Evolutionary conservation across 306 rosid genomes (phyloP), one percentile per base, ranked within the genome.

Genomic region (Quercus mongolica): DNA sequence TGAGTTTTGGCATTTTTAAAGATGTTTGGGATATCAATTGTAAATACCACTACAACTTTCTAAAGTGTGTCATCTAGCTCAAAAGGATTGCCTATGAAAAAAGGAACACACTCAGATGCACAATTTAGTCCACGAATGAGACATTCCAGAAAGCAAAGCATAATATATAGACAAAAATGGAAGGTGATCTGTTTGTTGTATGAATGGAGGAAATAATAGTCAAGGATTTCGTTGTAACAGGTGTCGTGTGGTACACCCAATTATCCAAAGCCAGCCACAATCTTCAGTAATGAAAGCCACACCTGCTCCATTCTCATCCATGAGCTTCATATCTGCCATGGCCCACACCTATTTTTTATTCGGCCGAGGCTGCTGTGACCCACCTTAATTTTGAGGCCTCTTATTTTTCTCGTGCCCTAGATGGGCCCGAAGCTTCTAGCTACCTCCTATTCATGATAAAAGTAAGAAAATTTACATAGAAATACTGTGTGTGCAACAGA

Each of bases 261-360:
- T 67, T 13, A 4, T 17, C 26, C 35, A 20, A 5, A 14, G 20
- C 80, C 56, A 8, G 15, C 80, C 56, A 67, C 74, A 31, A 25
- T 41, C 54, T 72, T 72, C 76, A 13, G 69, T 18, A 9, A 12
- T 69, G 81, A 78, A 56, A 25, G 81, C 61, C 10, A 41, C 81
- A 14, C 18, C 5, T 14, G 17, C 5, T 1, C 3, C 59, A 56
- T 7, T 57, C 30, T 69, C 71, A 41, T 11, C 76, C 82, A 26
- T 25, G 23, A 33, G 25, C 14, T 67, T 35, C 49, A 35, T 65
- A 18, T 33, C 71, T 33, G n/a, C 51, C 44, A 63, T 63, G 20
- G 7, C 20, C 69, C 20, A 18, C 6, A n/a, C 51, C 10, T 18
- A 31, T 3, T 20, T 4, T 12, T 3, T 49, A 10, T 49, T 49